These are phyloP conservation scores for Myriosclerotinia duriaeana DNA, from an alignment of 2,329 filamentous ascomycete genomes.

Conservation along the genomic window DNA sequence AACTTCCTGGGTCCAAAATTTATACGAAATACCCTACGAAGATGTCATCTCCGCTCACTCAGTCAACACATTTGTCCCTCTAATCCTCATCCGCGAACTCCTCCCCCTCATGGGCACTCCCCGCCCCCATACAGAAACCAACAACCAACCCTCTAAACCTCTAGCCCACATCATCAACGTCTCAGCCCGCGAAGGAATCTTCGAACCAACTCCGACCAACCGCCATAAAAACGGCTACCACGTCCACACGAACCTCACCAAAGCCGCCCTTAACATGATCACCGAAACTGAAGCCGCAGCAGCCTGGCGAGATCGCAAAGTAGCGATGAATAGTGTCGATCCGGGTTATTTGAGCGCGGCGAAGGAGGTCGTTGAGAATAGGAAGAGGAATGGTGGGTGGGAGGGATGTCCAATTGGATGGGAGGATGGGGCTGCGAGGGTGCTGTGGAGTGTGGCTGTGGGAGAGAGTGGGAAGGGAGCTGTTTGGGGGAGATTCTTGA, in stretches of 20 bases:
- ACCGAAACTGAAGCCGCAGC: constrained; percentile 29
- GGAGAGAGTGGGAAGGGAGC: constrained; percentile 24
- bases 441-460: constrained; percentile 29
- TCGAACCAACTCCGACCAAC: constrained; percentile 22
- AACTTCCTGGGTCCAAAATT: constrained; percentile 28
- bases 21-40: constrained; percentile 29
- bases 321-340: constrained; percentile 30
- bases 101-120: constrained; percentile 26
- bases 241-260: constrained; percentile 31
- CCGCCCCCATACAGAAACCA: background rate
- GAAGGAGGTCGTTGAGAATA: constrained; percentile 24
- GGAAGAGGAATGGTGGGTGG: background rate
- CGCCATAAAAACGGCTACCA: constrained; percentile 26
- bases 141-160: background rate
- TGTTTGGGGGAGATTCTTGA: constrained; percentile 30
- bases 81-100: constrained; percentile 29
- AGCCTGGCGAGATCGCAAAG: constrained; percentile 25
- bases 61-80: constrained; percentile 30
- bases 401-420: constrained; percentile 30
- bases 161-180: constrained; percentile 29
- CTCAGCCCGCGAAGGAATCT: constrained; percentile 30
- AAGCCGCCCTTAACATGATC: constrained; percentile 32
- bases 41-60: constrained; percentile 31
- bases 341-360: constrained; percentile 30
- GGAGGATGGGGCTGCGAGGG: constrained; percentile 31